Evolutionary conservation across 106 monocot genomes (phyloP), one percentile per base, ranked within the genome.

Genomic region (Amphibolis antarctica): DNA sequence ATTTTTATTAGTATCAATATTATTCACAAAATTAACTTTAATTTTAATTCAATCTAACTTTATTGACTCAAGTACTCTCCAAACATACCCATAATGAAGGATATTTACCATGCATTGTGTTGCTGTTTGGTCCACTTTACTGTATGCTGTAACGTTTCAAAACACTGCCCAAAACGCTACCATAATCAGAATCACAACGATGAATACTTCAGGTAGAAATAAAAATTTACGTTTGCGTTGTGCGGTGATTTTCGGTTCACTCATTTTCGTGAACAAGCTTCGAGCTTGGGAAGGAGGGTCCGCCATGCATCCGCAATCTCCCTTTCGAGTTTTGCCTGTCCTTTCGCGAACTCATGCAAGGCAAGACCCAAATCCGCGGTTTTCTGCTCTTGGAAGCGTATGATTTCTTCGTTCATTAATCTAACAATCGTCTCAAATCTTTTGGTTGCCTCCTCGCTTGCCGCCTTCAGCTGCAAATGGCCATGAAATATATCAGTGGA

Each of bases 281-380:
- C 93, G 18, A 98, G 78, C 69, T 82, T 90, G 23, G 98, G 98
- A n/a, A 98, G 75, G 14, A 91, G 73, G 55, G 80, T 76, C 15
- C 98, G 81, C 98, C 98, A 98, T 15, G 87, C 84, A 73, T 85
- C 82, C 0, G 98, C 98, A n/a, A 98, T 73, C 12, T 98, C 98
- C 27, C 68, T 77, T 12, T 84, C 84, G 47, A 98, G 87, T 51
- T 87, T 87, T 36, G 91, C 86, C 62, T 98, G 98, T 17, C 98
- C 98, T 67, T 82, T 85, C 0, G 98, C 90, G 68, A 98, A 98
- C 51, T 84, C 84, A 65, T 91, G 91, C 58, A 98, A 98, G 23
- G 86, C 82, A 51, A 85, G 72, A 0, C 98, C 98, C 76, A 98
- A 24, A 14, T 98, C 98, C 25, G 78, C 76, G 12, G 98, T 98